Base-by-base conservation (phyloP, 2,329 filamentous ascomycete genomes). In the Colletotrichum sp. region DNA sequence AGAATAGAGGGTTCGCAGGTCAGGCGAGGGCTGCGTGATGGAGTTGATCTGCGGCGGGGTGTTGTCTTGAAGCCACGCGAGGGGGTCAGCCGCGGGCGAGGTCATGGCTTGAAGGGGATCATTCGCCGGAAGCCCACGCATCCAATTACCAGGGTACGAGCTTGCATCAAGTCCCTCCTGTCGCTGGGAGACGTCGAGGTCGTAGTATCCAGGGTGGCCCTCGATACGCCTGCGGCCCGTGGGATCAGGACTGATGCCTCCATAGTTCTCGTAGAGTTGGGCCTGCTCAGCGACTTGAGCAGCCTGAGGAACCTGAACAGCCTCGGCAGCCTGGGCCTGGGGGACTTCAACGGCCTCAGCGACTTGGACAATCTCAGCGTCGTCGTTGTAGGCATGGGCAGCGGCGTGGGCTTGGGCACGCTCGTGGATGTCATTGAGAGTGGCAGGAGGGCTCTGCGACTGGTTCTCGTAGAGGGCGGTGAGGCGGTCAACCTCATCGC, bases 261-360 rank as follows among this genome's bases (percentile, higher is more conserved):
- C 5, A 48, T 48, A n/a, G 3, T 48, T n/a, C 38, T 48, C 18
- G 18, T 48, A n/a, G 38, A 48, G 0, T n/a, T 4, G 18, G 18
- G 10, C 9, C 18, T n/a, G 38, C 38, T 48, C 38, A 0, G 58
- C 16, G 18, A 7, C 1, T 56, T 26, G 52, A 48, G 38, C 43
- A 0, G 43, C 43, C n/a, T 52, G 43, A 7, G 43, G n/a, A 13
- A 52, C 43, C 1, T 21, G n/a, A 0, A 52, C n/a, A 52, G 43
- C 43, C n/a, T 52, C n/a, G 1, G n/a, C 43, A 0, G 43, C 43
- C 12, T 24, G n/a, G 6, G n/a, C 43, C 10, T 21, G 43, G 0
- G 43, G 43, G 0, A 24, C 43, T 52, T 21, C n/a, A 52, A 21
- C 43, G 3, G 43, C 43, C 43, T 52, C 43, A 13, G 43, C n/a